Evolutionary conservation across 345 rosid genomes (phyloP).

Genomic region (Cardamine chenopodiifolia): DNA sequence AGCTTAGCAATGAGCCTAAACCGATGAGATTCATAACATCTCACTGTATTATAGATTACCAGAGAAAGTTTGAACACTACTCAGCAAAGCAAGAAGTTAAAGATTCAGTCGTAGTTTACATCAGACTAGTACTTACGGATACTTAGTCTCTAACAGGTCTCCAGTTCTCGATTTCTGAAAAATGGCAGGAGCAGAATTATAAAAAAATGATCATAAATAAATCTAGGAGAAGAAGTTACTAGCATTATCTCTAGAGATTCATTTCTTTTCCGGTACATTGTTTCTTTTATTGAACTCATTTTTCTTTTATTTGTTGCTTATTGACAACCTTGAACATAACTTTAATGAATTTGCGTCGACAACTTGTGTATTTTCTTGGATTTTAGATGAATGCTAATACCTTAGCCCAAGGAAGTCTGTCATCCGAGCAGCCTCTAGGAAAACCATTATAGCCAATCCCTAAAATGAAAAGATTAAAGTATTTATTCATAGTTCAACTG

Average conservation of each 20-base stretch:
- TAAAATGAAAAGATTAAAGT: slow-evolving; percentile 33
- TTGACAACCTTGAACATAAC: slow-evolving; percentile 2
- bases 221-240: background rate
- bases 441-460: slow-evolving; percentile 98
- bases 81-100: background rate
- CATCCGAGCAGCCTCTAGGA: slow-evolving; percentile 99
- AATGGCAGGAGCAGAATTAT: background rate
- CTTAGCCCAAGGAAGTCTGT: slow-evolving; percentile 98
- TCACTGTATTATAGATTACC: background rate
- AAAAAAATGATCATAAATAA: background rate
- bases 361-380: background rate
- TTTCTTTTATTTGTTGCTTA: background rate
- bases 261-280: background rate
- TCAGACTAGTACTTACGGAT: slow-evolving; percentile 62
- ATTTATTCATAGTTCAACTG: background rate
- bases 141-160: slow-evolving; percentile 85
- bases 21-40: slow-evolving; percentile 10
- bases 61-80: background rate
- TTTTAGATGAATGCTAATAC: slow-evolving; percentile 41
- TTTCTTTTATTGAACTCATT: background rate
- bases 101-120: background rate
- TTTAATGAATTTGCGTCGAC: background rate
- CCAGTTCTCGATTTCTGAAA: slow-evolving; percentile 78
- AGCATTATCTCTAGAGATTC: slow-evolving; percentile 17
- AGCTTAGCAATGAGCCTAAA: slow-evolving; percentile 14